Evolutionary conservation across 768 basidiomycete genomes (phyloP).

Genomic region (Candolleomyces efflorescens): DNA sequence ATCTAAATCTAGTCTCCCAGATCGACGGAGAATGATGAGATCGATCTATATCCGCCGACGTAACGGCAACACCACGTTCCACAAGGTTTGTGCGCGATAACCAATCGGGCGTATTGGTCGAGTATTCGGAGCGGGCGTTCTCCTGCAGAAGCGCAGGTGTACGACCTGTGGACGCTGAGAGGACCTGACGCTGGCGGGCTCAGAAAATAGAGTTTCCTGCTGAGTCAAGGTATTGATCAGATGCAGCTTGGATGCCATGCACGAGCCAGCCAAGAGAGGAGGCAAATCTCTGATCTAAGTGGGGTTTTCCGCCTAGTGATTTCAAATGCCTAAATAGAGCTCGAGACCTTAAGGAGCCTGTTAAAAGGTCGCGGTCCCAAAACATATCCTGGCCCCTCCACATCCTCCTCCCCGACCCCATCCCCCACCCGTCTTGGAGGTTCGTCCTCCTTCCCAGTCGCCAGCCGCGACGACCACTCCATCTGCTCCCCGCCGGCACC

Average conservation of each 20-base stretch:
- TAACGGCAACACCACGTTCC: constrained; percentile 2
- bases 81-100: constrained; percentile 1
- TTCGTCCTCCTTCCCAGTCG: not conserved
- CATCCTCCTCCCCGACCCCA: not conserved
- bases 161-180: not conserved
- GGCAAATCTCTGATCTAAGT: constrained; percentile 28
- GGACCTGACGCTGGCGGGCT: not conserved
- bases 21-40: constrained; percentile 1
- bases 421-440: not conserved
- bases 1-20: not conserved
- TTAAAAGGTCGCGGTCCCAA: not conserved
- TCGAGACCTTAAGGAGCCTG: constrained; percentile 11
- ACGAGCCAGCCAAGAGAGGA: constrained; percentile 3
- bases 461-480: not conserved
- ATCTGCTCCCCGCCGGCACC: not conserved
- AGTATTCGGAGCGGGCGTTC: not conserved
- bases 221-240: not conserved
- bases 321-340: constrained; percentile 22
- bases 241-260: not conserved
- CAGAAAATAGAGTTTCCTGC: constrained; percentile 2
- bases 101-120: not conserved
- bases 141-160: not conserved
- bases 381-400: constrained; percentile 1
- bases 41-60: constrained; percentile 4
- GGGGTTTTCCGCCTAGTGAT: constrained; percentile 26